Evolutionary conservation across 2,329 filamentous ascomycete species (phyloP), one percentile per base, ranked within the genome.

Genomic region (Colletotrichum sp.): DNA sequence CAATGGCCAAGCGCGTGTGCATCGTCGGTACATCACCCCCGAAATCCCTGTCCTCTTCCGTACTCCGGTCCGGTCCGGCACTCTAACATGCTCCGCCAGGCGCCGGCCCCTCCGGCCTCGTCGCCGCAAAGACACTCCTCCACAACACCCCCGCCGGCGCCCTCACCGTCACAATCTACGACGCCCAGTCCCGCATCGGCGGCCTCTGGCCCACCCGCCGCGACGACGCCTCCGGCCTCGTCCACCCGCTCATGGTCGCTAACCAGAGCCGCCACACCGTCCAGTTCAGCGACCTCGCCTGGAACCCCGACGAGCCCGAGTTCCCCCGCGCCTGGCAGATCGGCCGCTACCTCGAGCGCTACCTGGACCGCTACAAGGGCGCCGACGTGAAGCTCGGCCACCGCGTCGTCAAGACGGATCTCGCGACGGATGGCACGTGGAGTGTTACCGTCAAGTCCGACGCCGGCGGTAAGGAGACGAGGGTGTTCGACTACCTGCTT

Each of bases 221-320:
- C 69, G 78, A 84, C 3, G 91, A 92, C 70, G 78, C 77, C n/a
- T 84, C 79, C 2, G 88, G 90, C 4, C 85, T 91, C 52, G 85
- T 93, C 18, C 91, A 94, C 77, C 93, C 93, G 10, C 88, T 94
- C 68, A 94, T 94, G 88, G 87, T 91, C 18, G 91, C 91, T 6
- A 97, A 97, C 82, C 91, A 96, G 80, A 96, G 94, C 84, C 90
- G 90, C 61, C 95, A 95, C 83, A 95, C 94, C 0, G 92, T 97
- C 77, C 89, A 91, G 79, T 93, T 93, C 79, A 92, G 91, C 77
- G 95, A 96, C 81, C 83, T 95, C 28, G 90, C 94, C 8, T 97
- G 95, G 95, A 87, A 89, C 5, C 85, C 88, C 7, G 84, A 83
- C 6, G 84, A 87, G 2, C 92, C 93, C 2, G 88, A 93, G 82